Base-by-base conservation (phyloP, 2,329 filamentous ascomycete species). In the Arthrobotrys megalospora region DNA sequence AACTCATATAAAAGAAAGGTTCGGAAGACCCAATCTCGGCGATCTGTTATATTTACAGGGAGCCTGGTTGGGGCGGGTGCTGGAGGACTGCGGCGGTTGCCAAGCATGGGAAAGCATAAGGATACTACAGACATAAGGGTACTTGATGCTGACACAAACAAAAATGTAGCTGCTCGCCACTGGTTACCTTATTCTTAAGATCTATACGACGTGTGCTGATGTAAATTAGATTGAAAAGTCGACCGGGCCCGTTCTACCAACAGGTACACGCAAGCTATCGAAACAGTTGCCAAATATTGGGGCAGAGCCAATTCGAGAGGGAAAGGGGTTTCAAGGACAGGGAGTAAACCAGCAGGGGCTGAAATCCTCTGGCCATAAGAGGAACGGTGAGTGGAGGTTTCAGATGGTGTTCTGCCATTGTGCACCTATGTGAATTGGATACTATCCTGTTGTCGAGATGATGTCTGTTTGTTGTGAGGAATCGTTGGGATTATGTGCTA, bases 41-140 rank as follows among this genome's bases (percentile, higher is more conserved):
- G 55, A 21, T 60, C 55, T 10, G 55, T 60, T 3, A 24, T 43
- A 24, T 60, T 60, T 16, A 28, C 55, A 34, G 55, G 55, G n/a
- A 60, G 36, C 7, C 55, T 28, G 24, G 14, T 28, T 60, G 55
- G 10, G 36, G 6, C n/a, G 10, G 55, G 16, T 5, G 41, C 12
- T 16, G 55, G 16, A 16, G 36, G 10, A 1, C 14, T 16, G 5
- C 34, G 12, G 11, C 36, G 36, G 19, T 28, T 43, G 16, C 16
- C 6, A 24, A 11, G 55, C 5, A 2, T 28, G n/a, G 36, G 21
- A 3, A 28, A 43, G n/a, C 19, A 60, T 36, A 16, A 43, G 19
- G 34, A 16, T 41, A 43, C 11, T 24, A 28, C 6, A 1, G 34
- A 28, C 16, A 11, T 10, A 4, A 43, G 16, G 41, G 8, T 43